A percentile compares a stretch with the other conserved stretches of the same genome.
Conservation (phyloP, 768 basidiomycete genomes). For the Phanerochaete sordida region DNA sequence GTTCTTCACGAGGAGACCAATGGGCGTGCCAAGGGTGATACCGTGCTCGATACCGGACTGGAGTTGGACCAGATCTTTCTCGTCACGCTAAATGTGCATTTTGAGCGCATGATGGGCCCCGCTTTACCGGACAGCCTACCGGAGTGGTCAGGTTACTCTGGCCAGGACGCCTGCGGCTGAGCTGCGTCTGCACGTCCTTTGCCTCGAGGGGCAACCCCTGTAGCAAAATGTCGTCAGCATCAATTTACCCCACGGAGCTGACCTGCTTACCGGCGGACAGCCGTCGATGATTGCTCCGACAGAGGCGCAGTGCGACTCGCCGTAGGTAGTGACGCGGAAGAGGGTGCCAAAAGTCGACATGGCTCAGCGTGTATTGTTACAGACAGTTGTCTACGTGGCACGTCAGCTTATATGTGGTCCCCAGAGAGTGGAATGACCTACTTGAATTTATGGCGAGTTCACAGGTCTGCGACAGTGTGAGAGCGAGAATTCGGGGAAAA, state of each 20-base stretch:
- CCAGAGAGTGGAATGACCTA: neutral
- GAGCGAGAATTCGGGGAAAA: neutral
- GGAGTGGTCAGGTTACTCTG: conserved; percentile 97
- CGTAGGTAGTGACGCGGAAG: conserved; percentile 95
- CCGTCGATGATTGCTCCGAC: conserved; percentile 98
- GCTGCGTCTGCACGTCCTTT: conserved; percentile 86
- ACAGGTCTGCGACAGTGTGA: conserved; percentile 9
- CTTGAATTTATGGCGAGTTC: neutral
- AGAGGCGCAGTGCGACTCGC: conserved; percentile 95
- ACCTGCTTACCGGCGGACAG: conserved; percentile 80
- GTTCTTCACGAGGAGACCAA: conserved; percentile 94
- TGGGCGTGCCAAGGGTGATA: conserved; percentile 95
- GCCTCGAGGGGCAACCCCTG: conserved; percentile 82
- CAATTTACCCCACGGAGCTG: conserved; percentile 8
- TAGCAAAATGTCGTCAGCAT: neutral
- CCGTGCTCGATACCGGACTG: conserved; percentile 95
- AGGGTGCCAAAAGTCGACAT: conserved; percentile 95
- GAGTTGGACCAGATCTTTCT: conserved; percentile 90
- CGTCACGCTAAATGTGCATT: conserved; percentile 38
- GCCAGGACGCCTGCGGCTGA: conserved; percentile 88
- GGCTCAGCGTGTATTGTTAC: neutral
- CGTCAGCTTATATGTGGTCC: neutral
- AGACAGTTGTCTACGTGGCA: neutral
- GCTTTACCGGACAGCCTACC: conserved; percentile 41
- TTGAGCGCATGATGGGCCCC: neutral